Evolutionary conservation across 495 filamentous ascomycete species (phyloP).

Genomic region (Aspergillus ellipticus): DNA sequence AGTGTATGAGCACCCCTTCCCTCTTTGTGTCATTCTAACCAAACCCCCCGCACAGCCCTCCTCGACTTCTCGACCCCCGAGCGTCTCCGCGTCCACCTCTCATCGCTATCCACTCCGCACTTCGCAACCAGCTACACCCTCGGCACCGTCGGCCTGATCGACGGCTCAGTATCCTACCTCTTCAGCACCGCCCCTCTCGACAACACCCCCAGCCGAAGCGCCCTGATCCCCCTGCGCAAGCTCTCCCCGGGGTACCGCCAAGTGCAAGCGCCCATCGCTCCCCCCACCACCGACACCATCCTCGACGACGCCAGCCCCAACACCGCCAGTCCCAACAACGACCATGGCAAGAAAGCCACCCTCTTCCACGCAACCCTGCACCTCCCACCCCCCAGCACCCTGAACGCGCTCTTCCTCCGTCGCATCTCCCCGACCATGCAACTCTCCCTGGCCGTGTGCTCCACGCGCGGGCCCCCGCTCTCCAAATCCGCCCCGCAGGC

Average conservation of each 20-base stretch:
- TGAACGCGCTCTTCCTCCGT: constrained; percentile 84
- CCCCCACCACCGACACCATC: constrained; percentile 34
- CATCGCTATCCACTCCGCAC: constrained; percentile 84
- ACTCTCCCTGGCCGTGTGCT: constrained; percentile 76
- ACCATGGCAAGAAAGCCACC: constrained; percentile 48
- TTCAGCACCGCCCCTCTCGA: constrained; percentile 76
- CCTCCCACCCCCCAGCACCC: constrained; percentile 68
- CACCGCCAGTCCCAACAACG: constrained; percentile 13
- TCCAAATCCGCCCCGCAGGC: constrained; percentile 44
- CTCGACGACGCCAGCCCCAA: constrained; percentile 19
- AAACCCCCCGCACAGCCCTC: constrained; percentile 59
- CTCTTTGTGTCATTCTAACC: too few relatives aligned
- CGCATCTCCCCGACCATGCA: constrained; percentile 76
- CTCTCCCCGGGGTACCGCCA: constrained; percentile 70
- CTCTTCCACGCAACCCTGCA: constrained; percentile 88
- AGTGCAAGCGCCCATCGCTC: constrained; percentile 43
- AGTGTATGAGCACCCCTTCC: constrained; percentile 50
- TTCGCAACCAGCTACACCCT: constrained; percentile 90
- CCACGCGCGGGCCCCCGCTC: constrained; percentile 53
- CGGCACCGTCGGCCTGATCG: constrained; percentile 77
- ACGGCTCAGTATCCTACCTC: constrained; percentile 87
- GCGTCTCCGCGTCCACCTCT: constrained; percentile 68
- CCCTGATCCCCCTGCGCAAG: constrained; percentile 57
- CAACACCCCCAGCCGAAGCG: constrained; percentile 51
- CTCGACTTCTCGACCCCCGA: constrained; percentile 84